Percentiles rank a stretch among this genome's conserved stretches.
Evolutionary conservation across 805 yeast species (phyloP).

Genomic region (Ogataea zsoltii): DNA sequence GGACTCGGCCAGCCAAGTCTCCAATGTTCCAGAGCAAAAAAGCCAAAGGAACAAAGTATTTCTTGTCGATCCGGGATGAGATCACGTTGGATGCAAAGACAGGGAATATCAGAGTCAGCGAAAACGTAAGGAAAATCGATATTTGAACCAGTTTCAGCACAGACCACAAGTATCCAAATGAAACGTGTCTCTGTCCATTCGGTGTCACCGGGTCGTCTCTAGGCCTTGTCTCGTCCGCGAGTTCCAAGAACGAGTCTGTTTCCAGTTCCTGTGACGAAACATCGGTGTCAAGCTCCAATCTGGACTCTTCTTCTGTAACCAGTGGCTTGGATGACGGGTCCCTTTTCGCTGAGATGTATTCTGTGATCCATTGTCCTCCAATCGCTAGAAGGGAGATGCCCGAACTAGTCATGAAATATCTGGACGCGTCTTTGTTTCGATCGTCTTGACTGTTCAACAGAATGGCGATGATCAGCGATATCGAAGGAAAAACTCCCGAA

Average conservation of each 20-base stretch:
- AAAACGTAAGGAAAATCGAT: conserved; percentile 72
- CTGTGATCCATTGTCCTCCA: conserved; percentile 21
- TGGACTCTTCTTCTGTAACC: not conserved
- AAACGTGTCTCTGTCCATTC: conserved; percentile 43
- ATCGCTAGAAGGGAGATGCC: conserved; percentile 24
- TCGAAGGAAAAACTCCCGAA: conserved; percentile 89
- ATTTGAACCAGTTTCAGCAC: conserved; percentile 64
- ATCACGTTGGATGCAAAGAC: conserved; percentile 79
- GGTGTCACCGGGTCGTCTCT: not conserved
- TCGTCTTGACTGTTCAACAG: conserved; percentile 22
- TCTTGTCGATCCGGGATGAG: conserved; percentile 42
- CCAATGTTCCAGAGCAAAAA: conserved; percentile 89
- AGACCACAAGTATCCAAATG: conserved; percentile 59
- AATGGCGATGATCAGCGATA: conserved; percentile 61
- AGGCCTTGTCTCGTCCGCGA: conserved; percentile 7
- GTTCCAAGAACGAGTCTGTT: conserved; percentile 3
- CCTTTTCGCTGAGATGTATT: conserved; percentile 19
- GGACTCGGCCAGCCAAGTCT: conserved; percentile 75
- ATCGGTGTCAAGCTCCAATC: conserved; percentile 1
- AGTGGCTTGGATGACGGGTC: conserved; percentile 10
- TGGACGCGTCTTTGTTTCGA: conserved; percentile 31
- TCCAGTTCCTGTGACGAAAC: conserved; percentile 1
- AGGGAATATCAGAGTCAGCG: conserved; percentile 78
- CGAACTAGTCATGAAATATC: conserved; percentile 40
- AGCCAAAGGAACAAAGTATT: conserved; percentile 66